Evolutionary conservation across 2,329 filamentous ascomycete species (phyloP), one percentile per base, ranked within the genome.

Genomic region (Penicillium decumbens): DNA sequence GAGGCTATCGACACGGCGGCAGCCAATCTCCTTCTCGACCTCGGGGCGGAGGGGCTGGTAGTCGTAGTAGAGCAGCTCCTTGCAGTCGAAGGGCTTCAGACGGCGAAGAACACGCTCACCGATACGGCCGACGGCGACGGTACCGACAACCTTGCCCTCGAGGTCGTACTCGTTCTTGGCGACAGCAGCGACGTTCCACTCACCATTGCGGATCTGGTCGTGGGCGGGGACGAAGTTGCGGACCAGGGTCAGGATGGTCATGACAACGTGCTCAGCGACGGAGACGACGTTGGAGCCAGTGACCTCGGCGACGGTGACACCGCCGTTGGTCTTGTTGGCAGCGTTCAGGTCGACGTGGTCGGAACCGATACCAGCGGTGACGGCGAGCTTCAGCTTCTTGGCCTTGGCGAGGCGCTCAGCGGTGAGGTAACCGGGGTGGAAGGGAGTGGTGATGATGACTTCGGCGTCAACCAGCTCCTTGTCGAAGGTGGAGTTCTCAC

Each of bases 131-230:
- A 97, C 91, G 67, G 88, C 93, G 51, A 98, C 93, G 69, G 93
- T 98, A 67, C 93, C 93, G 63, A 98, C 93, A 42, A 95, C 88
- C 84, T 98, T 98, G 80, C 81, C 80, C 82, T 97, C 93, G 49
- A 98, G 85, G 69, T 98, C 93, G 73, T 85, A 98, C 80, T 97
- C 92, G 77, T 95, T 91, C 87, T 97, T 97, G 71, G 93, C 93
- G 24, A 91, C 92, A 47, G 82, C 91, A 53, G 93, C 93, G 45
- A 98, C 93, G 70, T 98, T 81, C 93, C 93, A 98, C 55, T 95
- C 88, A 58, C 93, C 93, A 51, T 77, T 75, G 73, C 84, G 80
- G 68, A 98, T 87, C 81, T 89, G 85, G 80, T 97, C 91, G 78
- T 97, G 93, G 46, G 93, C 91, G 60, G 93, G 93, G 46, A 95